A percentile compares a stretch with the other conserved stretches of the same genome.
These are phyloP conservation scores for Coffea humblotiana DNA, from an alignment of 305 asterid species.

Conservation along the genomic window DNA sequence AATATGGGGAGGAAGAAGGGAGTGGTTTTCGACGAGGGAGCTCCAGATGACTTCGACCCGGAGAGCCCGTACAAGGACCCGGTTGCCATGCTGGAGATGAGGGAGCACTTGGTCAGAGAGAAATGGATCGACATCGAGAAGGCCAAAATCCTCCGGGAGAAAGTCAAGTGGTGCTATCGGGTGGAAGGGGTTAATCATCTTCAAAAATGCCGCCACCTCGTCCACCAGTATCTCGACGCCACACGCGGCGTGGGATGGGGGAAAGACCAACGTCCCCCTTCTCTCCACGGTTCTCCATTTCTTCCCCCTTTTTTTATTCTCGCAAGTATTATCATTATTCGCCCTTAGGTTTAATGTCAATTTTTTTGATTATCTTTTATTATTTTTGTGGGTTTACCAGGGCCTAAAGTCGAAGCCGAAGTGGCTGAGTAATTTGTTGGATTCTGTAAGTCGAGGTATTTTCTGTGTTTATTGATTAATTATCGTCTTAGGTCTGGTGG, in stretches of 20 bases:
- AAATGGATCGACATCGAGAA: slow-evolving; percentile 98
- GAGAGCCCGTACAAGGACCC: slow-evolving; percentile 92
- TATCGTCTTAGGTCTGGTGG: neutral
- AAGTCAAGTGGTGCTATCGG: slow-evolving; percentile 89
- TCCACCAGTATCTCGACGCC: slow-evolving; percentile 84
- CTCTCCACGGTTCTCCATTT: slow-evolving; percentile 56
- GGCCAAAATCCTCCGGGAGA: slow-evolving; percentile 90
- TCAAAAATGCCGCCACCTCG: slow-evolving; percentile 96
- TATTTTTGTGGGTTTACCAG: slow-evolving; percentile 20
- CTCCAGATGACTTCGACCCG: slow-evolving; percentile 94
- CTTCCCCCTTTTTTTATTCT: neutral
- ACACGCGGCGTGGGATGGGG: slow-evolving; percentile 99
- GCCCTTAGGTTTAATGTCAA: neutral
- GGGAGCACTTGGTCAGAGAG: slow-evolving; percentile 87
- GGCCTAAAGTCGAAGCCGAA: slow-evolving; percentile 37
- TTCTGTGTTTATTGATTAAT: neutral
- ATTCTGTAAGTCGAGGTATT: slow-evolving; percentile 21
- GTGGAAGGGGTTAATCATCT: slow-evolving; percentile 94
- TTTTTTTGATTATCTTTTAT: neutral
- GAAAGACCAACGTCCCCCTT: slow-evolving; percentile 85
- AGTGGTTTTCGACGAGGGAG: slow-evolving; percentile 71
- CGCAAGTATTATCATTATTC: neutral
- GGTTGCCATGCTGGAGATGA: slow-evolving; percentile 92
- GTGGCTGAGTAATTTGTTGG: slow-evolving; percentile 27
- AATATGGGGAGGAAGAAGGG: slow-evolving; percentile 91